A percentile compares a stretch with the other conserved stretches of the same genome.
phyloP scores from a whole-genome alignment of 2,329 filamentous ascomycete species.

The Aureobasidium melanogenum region DNA sequence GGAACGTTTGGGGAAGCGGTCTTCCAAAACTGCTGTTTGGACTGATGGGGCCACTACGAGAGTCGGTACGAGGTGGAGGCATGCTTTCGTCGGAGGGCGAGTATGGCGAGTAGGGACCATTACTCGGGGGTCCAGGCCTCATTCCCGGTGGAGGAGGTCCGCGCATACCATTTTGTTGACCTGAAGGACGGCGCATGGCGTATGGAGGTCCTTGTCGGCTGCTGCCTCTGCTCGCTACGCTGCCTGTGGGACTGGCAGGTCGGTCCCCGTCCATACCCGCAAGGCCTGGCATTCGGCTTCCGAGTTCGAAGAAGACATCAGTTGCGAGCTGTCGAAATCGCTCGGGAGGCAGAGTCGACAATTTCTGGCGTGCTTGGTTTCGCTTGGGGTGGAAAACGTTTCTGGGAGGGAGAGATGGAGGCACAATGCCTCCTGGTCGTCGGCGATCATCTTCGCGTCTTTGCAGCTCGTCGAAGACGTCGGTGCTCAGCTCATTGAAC shows the following conservation, averaged over 20 bases:
- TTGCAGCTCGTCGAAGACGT: constrained; percentile 91
- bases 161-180: constrained; percentile 19
- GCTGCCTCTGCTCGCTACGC: constrained; percentile 41
- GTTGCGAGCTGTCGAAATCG: constrained; percentile 88
- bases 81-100: constrained; percentile 34
- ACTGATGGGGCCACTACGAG: constrained; percentile 12
- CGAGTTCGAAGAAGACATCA: constrained; percentile 92
- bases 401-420: constrained; percentile 72
- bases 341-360: constrained; percentile 78
- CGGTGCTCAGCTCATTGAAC: constrained; percentile 94
- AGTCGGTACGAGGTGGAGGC: constrained; percentile 38
- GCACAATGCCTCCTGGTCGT: constrained; percentile 42
- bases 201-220: constrained; percentile 20
- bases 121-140: constrained; percentile 5
- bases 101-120: constrained; percentile 1
- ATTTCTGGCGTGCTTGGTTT: constrained; percentile 92
- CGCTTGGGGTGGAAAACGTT: constrained; percentile 90
- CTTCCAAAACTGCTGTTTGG: constrained; percentile 53
- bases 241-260: constrained; percentile 56
- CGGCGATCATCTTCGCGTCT: constrained; percentile 62
- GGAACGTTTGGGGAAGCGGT: constrained; percentile 79
- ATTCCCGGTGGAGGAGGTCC: constrained; percentile 17
- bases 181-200: constrained; percentile 31
- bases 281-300: constrained; percentile 80
- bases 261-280: constrained; percentile 59